Base-by-base conservation (phyloP, 108 stramenopile species). In the Seminavis robusta region DNA sequence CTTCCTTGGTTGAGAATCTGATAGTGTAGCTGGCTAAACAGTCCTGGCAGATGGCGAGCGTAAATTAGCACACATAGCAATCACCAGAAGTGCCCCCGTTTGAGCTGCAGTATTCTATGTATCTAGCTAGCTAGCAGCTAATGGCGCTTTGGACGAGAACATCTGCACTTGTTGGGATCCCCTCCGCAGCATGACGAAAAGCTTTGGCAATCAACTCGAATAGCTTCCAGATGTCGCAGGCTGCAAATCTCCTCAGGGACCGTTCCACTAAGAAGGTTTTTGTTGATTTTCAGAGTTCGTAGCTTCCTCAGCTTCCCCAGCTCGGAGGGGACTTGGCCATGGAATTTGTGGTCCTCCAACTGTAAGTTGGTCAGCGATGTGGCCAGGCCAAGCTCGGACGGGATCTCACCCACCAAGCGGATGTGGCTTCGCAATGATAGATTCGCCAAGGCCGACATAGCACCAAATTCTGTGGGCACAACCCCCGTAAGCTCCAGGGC, bases 391-490 rank as follows among this genome's bases (percentile, higher is more conserved):
- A 86, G 55, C 21, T 66, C 71, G 0, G 76, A 61, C 17, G 83
- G 83, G 50, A 91, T 76, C 1, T 71, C 61, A 0, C 85, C 89
- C 3, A 63, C 52, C 11, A 90, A 19, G 19, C 56, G 23, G 26
- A 83, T 90, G 43, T 65, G 33, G 31, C 69, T 69, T n/a, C n/a
- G n/a, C 54, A 85, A 73, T 19, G 42, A 64, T 61, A 83, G 65
- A 5, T 65, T 78, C 30, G 64, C 65, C 56, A 81, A 55, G 37
- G 76, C 77, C 1, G 79, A 63, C 63, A 84, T 41, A 29, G 43
- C 29, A n/a, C 83, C 79, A 41, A 80, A 50, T 19, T 91, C 90
- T 7, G 74, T 71, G 7, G 90, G 90, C 24, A 91, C 52, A 15
- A 53, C 53, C 9, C 90, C 90, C 27, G 61, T 73, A 24, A 91